These are phyloP conservation scores for Sphenostylis stenocarpa DNA, from an alignment of 306 rosid genomes.

Conservation along the genomic window DNA sequence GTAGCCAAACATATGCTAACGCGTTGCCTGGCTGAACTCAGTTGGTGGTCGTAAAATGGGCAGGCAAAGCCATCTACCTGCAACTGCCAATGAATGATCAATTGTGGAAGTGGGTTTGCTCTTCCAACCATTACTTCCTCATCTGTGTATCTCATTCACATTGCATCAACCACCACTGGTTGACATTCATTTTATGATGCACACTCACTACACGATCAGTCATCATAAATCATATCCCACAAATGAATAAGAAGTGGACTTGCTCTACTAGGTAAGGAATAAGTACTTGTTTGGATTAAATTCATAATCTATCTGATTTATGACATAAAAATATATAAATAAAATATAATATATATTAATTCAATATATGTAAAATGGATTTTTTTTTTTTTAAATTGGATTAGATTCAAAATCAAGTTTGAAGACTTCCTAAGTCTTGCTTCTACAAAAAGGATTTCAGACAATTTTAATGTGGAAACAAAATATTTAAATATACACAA, in stretches of 20 bases:
- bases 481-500: too few relatives aligned
- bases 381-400: too few relatives aligned
- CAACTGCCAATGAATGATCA: neutral
- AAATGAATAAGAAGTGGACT: neutral
- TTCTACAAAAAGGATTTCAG: too few relatives aligned
- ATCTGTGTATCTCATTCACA: neutral
- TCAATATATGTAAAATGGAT: too few relatives aligned
- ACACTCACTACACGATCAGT: neutral
- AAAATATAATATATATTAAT: too few relatives aligned
- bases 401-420: too few relatives aligned
- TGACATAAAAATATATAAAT: too few relatives aligned
- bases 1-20: neutral
- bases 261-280: neutral
- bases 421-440: too few relatives aligned
- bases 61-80: slow-evolving; percentile 5
- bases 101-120: neutral
- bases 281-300: neutral
- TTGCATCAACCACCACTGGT: neutral
- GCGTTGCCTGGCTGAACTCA: neutral
- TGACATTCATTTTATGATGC: neutral
- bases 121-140: neutral
- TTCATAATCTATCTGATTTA: too few relatives aligned
- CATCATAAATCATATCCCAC: neutral
- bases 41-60: slow-evolving; percentile 2
- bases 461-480: too few relatives aligned